Base-by-base conservation (phyloP, 495 filamentous ascomycete genomes). In the Geoglossum glabrum region DNA sequence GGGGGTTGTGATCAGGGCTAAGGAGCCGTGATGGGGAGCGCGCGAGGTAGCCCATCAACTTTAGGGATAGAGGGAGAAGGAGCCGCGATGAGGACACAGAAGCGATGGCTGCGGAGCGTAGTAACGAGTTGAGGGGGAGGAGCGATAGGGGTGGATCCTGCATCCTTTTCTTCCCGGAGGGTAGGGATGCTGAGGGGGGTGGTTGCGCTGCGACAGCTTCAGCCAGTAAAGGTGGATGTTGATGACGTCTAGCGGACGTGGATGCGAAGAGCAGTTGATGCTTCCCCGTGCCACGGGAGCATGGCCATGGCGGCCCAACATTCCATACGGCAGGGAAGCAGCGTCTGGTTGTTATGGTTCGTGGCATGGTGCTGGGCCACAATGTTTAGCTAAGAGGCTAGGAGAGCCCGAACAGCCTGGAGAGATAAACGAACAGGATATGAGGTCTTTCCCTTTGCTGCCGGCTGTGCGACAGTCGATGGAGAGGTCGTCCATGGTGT, bases 21-120 rank as follows among this genome's bases (percentile, higher is more conserved):
- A 21, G n/a, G 65, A 7, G 70, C 55, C 57, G 61, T 61, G 55
- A 66, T 61, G 30, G 27, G 3, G 17, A 34, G 40, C 34, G 4
- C 3, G 54, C 31, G 27, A 47, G 45, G 10, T 33, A 23, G 8
- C 13, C 21, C 27, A 56, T 40, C 8, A 55, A n/a, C 10, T 49
- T 56, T 31, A 58, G 15, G 13, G 38, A 36, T 2, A 21, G 56
- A 7, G 38, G 33, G 13, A 58, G 40, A 10, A 59, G 54, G 3
- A 27, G n/a, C 4, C 10, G 57, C 17, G 28, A 38, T n/a, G 57
- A 59, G 13, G 57, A 33, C 3, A 59, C 26, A 5, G 57, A 10
- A 9, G 31, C 15, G 8, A 59, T 4, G 1, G 36, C 49, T 4
- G 36, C 31, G 31, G 57, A 57, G 23, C 57, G 57, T 1, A 58